Percentiles rank a stretch among this genome's conserved stretches.
Conservation (phyloP, 805 yeast species). For the Candida taoyuanica region DNA sequence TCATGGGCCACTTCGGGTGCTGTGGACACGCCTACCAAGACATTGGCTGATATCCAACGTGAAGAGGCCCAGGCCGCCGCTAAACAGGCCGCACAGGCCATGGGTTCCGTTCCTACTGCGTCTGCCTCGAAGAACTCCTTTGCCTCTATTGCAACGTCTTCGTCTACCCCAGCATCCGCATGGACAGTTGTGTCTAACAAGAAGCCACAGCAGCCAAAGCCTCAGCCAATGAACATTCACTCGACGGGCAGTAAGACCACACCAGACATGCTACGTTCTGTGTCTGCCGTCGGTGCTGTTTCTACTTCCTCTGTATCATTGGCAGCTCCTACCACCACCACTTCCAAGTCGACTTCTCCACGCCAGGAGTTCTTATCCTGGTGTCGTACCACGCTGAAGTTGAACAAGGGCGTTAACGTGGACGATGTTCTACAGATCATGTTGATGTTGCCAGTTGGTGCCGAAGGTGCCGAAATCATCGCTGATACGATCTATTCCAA, state of each 20-base stretch:
- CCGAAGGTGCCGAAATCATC: conserved; percentile 78
- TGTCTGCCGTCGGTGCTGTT: conserved; percentile 28
- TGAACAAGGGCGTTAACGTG: conserved; percentile 70
- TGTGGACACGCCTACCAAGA: conserved; percentile 34
- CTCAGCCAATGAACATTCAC: conserved; percentile 10
- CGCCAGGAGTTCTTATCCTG: conserved; percentile 64
- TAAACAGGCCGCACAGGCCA: conserved; percentile 10
- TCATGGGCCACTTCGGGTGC: conserved; percentile 35
- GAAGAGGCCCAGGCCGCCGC: conserved; percentile 44
- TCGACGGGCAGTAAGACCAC: conserved; percentile 18
- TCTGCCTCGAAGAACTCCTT: conserved; percentile 15
- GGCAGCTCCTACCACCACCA: conserved; percentile 5
- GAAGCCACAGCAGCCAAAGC: conserved; percentile 14
- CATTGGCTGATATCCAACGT: conserved; percentile 57
- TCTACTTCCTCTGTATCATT: conserved; percentile 1
- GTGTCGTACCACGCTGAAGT: conserved; percentile 63
- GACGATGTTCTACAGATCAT: conserved; percentile 79
- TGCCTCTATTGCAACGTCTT: conserved; percentile 22
- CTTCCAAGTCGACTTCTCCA: conserved; percentile 29
- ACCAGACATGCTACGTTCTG: conserved; percentile 36
- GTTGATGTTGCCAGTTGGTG: conserved; percentile 69
- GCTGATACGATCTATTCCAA: conserved; percentile 89
- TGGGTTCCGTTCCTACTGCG: conserved; percentile 8
- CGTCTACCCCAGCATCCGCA: conserved; percentile 18
- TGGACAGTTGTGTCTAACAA: conserved; percentile 38